phyloP scores from a whole-genome alignment of 108 stramenopile genomes.

The Fistulifera pelliculosa region DNA sequence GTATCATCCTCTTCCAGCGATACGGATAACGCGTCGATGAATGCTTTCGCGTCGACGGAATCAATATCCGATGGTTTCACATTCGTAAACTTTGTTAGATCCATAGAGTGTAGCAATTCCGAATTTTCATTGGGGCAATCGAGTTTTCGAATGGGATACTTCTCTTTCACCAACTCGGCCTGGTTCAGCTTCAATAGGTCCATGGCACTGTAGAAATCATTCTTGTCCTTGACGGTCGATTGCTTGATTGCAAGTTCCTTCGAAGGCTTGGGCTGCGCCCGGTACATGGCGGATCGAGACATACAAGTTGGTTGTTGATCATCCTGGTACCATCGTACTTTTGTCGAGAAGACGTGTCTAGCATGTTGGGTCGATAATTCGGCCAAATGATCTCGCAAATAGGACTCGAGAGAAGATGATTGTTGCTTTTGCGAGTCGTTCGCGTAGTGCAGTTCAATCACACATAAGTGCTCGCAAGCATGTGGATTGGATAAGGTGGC shows the following conservation, averaged over 20 bases:
- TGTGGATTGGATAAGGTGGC: conserved; percentile 52
- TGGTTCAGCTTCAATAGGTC: neutral
- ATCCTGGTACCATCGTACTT: neutral
- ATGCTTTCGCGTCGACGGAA: neutral
- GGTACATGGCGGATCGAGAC: neutral
- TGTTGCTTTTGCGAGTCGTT: neutral
- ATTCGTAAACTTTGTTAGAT: conserved; percentile 15
- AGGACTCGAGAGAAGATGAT: neutral
- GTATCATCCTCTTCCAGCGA: neutral
- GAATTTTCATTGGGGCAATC: conserved; percentile 13
- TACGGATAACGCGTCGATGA: too few species aligned
- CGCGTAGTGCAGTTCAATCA: conserved; percentile 37
- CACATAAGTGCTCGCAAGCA: conserved; percentile 33
- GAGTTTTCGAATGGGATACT: conserved; percentile 17
- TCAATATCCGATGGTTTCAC: conserved; percentile 19
- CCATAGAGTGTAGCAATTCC: conserved; percentile 10
- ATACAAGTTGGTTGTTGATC: neutral
- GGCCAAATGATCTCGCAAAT: neutral
- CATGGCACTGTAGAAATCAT: neutral
- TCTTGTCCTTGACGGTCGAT: neutral
- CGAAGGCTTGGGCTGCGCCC: neutral
- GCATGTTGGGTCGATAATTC: neutral
- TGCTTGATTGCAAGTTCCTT: neutral
- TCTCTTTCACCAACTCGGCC: conserved; percentile 18
- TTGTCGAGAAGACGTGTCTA: neutral